Evolutionary conservation across 805 yeast species (phyloP).

Genomic region (Sugiyamaella smithiae): DNA sequence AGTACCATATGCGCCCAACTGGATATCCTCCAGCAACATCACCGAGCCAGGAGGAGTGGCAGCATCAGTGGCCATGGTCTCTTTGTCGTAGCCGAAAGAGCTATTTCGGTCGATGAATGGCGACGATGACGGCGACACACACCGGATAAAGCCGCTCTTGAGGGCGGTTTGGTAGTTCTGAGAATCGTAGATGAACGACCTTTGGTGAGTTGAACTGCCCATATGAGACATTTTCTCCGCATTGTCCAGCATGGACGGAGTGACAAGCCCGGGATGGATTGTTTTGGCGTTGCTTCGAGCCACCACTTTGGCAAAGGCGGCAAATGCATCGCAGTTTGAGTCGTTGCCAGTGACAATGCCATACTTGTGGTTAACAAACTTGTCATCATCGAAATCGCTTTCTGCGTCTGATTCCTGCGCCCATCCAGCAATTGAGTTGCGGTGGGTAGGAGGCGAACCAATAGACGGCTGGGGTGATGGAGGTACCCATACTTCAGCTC

Average conservation of each 20-base stretch:
- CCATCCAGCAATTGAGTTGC: not conserved
- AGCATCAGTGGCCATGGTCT: conserved; percentile 9
- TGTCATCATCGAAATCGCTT: conserved; percentile 24
- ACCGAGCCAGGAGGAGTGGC: conserved; percentile 29
- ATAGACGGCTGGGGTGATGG: not conserved
- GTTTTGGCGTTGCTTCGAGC: conserved; percentile 20
- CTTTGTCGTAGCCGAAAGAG: conserved; percentile 6
- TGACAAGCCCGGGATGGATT: not conserved
- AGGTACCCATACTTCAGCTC: conserved; percentile 10
- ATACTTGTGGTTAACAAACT: conserved; percentile 6
- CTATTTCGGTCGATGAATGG: conserved; percentile 3
- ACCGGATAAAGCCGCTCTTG: conserved; percentile 8
- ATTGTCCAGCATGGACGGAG: not conserved
- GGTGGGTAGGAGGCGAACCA: not conserved
- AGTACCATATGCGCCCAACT: conserved; percentile 20
- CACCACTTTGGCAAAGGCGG: conserved; percentile 26
- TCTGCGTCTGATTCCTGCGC: conserved; percentile 18
- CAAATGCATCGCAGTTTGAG: conserved; percentile 23
- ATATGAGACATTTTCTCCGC: not conserved
- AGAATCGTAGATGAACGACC: conserved; percentile 7
- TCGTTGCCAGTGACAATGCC: conserved; percentile 5
- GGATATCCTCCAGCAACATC: conserved; percentile 20
- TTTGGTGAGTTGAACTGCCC: not conserved
- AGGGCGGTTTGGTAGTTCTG: conserved; percentile 8
- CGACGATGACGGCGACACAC: conserved; percentile 11